Evolutionary conservation across 352 stramenopile species (phyloP).

Genomic region (Phytophthora citricola): DNA sequence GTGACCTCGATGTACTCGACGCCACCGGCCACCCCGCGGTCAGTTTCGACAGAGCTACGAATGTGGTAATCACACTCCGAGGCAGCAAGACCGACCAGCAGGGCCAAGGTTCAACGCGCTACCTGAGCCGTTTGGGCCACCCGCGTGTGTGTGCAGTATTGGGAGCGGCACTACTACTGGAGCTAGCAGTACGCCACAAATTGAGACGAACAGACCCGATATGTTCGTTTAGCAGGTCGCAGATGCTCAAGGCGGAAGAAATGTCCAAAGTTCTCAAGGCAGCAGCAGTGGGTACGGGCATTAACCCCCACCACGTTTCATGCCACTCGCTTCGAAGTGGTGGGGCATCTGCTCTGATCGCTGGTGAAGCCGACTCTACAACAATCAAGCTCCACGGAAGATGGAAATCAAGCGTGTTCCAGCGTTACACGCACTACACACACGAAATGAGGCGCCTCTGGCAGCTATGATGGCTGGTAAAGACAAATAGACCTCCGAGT

Average conservation of each 20-base stretch:
- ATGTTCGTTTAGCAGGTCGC: neutral
- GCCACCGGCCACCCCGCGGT: neutral
- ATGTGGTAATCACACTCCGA: neutral
- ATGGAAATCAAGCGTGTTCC: neutral
- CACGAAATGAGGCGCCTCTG: neutral
- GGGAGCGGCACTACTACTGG: neutral
- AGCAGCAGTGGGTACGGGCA: neutral
- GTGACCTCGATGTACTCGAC: constrained; percentile 18
- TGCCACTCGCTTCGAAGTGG: neutral
- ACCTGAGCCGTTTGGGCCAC: neutral
- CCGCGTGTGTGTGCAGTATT: neutral
- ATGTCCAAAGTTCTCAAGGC: neutral
- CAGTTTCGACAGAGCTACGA: neutral
- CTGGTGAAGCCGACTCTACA: neutral
- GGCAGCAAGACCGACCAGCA: constrained; percentile 5
- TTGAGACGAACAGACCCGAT: neutral
- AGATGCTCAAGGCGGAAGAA: neutral
- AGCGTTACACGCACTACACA: neutral
- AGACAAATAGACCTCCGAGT: no score
- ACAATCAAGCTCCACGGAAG: neutral
- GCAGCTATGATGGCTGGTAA: no score
- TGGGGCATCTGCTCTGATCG: neutral
- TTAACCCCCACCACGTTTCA: neutral
- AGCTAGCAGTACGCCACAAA: neutral
- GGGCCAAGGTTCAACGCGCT: neutral